Evolutionary conservation across 2,329 filamentous ascomycete species (phyloP), one percentile per base, ranked within the genome.

Genomic region (Fusarium irregulare): DNA sequence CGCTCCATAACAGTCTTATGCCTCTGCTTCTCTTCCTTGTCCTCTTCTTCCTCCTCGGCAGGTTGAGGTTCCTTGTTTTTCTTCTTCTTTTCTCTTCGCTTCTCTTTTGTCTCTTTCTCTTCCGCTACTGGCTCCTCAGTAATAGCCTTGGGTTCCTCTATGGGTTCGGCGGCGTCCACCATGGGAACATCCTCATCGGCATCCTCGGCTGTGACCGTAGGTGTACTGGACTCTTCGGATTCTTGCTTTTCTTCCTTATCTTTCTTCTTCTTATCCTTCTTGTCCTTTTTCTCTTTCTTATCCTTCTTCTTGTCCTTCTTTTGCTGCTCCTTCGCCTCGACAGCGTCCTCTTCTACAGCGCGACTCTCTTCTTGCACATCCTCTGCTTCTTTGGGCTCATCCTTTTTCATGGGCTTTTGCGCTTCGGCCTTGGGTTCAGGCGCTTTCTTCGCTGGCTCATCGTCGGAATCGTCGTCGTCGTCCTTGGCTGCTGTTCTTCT

Each of bases 1-100:
- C 87, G 88, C 46, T 86, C 83, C 34, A 90, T 78, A 6, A 90
- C 79, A 1, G 82, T 78, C 64, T 84, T 87, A 74, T 88, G 83
- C 32, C 77, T 72, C 14, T 78, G 76, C 30, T 77, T 71, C 37
- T 76, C 73, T 7, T 72, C 65, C 11, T 73, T 70, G 7, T 76
- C 73, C 2, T 75, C 66, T n/a, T 73, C 68, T 6, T 76, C 61
- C 11, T 76, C 73, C 21, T 73, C 66, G 12, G 54, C 34, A 10
- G 62, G 23, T 21, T 73, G 63, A 20, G 73, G 59, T 16, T 76
- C 70, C 14, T 62, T 74, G 51, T 59, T 54, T 56, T 77, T 77
- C 70, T 79, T 78, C 66, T 80, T 80, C 66, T 80, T 78, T 55
- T 78, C 71, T 21, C 69, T 72, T 41, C 73, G 76, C 53, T 73